Evolutionary conservation across 1,139 yeast genomes (phyloP), one percentile per base, ranked within the genome.

Genomic region (Pichiaceae sp.): DNA sequence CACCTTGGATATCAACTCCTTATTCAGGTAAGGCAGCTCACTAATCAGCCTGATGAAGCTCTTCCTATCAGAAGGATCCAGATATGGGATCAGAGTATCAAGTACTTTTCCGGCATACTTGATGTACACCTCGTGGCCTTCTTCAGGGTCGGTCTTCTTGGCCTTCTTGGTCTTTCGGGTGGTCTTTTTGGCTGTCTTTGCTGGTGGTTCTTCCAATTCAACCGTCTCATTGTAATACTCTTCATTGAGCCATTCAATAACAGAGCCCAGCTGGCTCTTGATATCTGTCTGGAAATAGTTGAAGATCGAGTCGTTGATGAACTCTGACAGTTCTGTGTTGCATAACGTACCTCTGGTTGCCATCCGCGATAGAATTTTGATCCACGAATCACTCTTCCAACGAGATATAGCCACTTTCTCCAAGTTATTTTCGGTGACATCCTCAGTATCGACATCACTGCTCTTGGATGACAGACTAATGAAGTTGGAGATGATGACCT

Each of bases 181-280:
- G n/a, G n/a, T n/a, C n/a, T n/a, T n/a, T n/a, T n/a, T n/a, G n/a
- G n/a, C n/a, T n/a, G n/a, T n/a, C n/a, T n/a, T n/a, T n/a, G n/a
- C n/a, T n/a, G n/a, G n/a, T n/a, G n/a, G n/a, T 16, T 18, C 31
- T 14, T 31, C 37, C 1, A 12, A 11, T 15, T 41, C 37, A 8
- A 53, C 31, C 29, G 41, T 23, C 34, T 47, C 94, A 33, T 78
- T 71, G 56, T 78, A 89, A 95, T 96, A 93, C 57, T 93, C 98
- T 58, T 91, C 98, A 50, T 84, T 89, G 38, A 93, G 64, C 99
- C 99, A 93, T 43, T 83, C 87, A 28, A 89, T 76, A n/a, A 85
- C 76, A 29, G 81, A 62, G 43, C 85, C 95, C 14, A 89, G 70
- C 30, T 91, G 65, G 11, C 66, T 68, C 41, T 83, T 80, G 46